Percentiles rank a stretch among this genome's conserved stretches.
Evolutionary conservation across 805 yeast species (phyloP).

Genomic region (Soucietia sequanensis): DNA sequence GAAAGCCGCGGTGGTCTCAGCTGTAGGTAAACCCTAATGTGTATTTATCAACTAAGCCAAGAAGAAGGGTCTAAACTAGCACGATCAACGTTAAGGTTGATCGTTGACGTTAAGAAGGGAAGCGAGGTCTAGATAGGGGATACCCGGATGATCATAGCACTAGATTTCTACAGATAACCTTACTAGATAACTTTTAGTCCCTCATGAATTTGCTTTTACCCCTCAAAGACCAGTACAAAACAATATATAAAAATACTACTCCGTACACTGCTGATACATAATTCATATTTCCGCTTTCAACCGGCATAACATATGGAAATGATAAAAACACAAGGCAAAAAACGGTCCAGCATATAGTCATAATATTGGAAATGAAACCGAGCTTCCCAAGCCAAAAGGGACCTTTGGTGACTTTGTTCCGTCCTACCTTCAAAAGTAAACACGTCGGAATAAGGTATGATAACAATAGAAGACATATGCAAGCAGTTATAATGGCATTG

Average conservation of each 20-base stretch:
- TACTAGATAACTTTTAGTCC: slow-evolving; percentile 16
- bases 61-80: too few relatives aligned
- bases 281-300: slow-evolving; percentile 59
- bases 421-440: slow-evolving; percentile 47
- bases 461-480: slow-evolving; percentile 55
- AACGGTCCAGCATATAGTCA: slow-evolving; percentile 54
- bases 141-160: too few relatives aligned
- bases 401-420: slow-evolving; percentile 55
- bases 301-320: slow-evolving; percentile 65
- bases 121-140: too few relatives aligned
- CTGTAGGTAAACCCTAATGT: too few relatives aligned
- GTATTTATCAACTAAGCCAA: too few relatives aligned
- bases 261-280: slow-evolving; percentile 54
- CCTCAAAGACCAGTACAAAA: slow-evolving; percentile 52
- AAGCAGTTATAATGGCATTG: slow-evolving; percentile 60
- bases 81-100: too few relatives aligned
- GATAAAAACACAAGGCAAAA: slow-evolving; percentile 62
- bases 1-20: too few relatives aligned
- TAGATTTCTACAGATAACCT: slow-evolving; percentile 11
- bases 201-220: slow-evolving; percentile 22
- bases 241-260: slow-evolving; percentile 42
- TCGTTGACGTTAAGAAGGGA: too few relatives aligned
- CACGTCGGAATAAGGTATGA: slow-evolving; percentile 57
- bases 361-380: slow-evolving; percentile 51
- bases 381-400: slow-evolving; percentile 64